Base-by-base conservation (phyloP, 2,329 filamentous ascomycete species). In the Thielaviopsis punctulata region DNA sequence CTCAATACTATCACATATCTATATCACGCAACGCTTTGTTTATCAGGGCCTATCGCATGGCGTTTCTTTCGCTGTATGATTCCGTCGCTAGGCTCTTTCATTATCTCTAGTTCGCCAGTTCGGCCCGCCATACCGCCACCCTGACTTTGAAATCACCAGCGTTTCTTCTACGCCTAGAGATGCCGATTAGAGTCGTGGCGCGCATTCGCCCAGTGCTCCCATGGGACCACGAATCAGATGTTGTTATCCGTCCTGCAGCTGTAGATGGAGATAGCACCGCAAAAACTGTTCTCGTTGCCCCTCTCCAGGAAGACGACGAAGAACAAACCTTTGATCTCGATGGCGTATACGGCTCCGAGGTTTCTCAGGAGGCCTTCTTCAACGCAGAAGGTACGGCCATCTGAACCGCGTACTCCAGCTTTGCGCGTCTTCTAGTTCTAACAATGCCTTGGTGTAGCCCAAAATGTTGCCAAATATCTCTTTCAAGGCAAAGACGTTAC, bases 321-420 rank as follows among this genome's bases (percentile, higher is more conserved):
- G 84, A 89, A 62, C 96, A 89, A 67, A 88, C 84, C 51, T 98
- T 96, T 65, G 79, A 89, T 50, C 96, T 96, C 73, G 93, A 92
- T 71, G 79, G 84, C 59, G 90, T 96, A 52, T 96, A 95, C 66
- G 86, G 86, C 62, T 78, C 82, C 60, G 66, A 75, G 33, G 82
- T 85, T 15, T 79, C 85, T 8, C 90, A 98, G 65, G 86, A 95
- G 66, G 77, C 85, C 57, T 69, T 98, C 53, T 98, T 94, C 64
- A 85, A 89, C 57, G 78, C 82, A 36, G 90, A 96, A 77, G 86
- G 87, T 88, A 73, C 60, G 72, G 65, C 49, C 2, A 24, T 27
- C 21, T 39, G 8, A 36, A 10, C 39, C 10, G n/a, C 13, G 13
- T 21, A 23, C 30, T 39, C 12, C 22, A 33, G 36, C 45, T 19